Evolutionary conservation across 2,329 filamentous ascomycete genomes (phyloP), one percentile per base, ranked within the genome.

Genomic region (Fusarium staphyleae): DNA sequence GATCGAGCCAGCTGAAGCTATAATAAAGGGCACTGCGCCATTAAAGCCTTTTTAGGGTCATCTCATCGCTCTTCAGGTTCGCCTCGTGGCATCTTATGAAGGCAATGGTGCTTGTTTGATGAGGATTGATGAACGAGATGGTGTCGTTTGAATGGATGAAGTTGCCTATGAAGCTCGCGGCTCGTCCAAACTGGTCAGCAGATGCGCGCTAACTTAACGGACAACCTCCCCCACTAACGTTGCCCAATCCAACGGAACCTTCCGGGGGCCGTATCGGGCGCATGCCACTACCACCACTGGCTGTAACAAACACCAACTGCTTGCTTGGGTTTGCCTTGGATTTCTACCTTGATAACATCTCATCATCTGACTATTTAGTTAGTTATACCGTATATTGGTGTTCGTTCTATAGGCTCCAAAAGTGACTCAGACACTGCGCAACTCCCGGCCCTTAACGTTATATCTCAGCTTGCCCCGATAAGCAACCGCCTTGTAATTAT

Each of bases 191-290:
- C 49, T 40, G 52, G 53, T 29, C 37, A 45, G 34, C 39, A 45
- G 55, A 41, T 59, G 57, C 56, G 57, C 51, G 32, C 28, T 33
- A 43, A 45, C 19, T 36, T 41, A 16, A n/a, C 33, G 55, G 63
- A 63, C 19, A 22, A 22, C 63, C 48, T 57, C 50, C 57, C 55
- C 57, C 55, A 15, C 57, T 48, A 62, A n/a, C n/a, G n/a, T n/a
- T n/a, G n/a, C 55, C 36, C 47, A 44, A 24, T 42, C 49, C 51
- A 13, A 50, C 41, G 48, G 52, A 63, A 56, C 49, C 57, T 57
- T 32, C 55, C 61, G 55, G 46, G 48, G 22, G 57, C 60, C 53
- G 63, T 63, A 61, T 66, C 49, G 41, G 60, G 55, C 48, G 50
- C 41, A 61, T 52, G 32, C 36, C 39, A 22, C 19, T 52, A 28